Base-by-base conservation (phyloP, 495 filamentous ascomycete species). In the Viridothelium virens region DNA sequence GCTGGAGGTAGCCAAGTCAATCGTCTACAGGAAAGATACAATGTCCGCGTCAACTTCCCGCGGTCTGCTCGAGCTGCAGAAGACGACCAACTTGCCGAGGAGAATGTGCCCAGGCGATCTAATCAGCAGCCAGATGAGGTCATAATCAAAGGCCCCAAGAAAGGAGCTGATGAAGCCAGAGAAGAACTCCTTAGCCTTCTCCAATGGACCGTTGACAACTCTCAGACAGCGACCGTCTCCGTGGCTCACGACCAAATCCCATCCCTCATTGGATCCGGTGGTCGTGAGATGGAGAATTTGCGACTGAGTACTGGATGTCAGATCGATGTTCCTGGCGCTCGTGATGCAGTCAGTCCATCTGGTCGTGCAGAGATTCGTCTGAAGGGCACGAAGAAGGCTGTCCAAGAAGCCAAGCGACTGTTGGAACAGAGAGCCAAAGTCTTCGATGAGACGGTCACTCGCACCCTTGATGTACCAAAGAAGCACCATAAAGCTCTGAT, bases 31-130 rank as follows among this genome's bases (percentile, higher is more conserved):
- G 88, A 89, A 56, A 86, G 91, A 50, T 97, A 97, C 80, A 86
- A 87, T 67, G 92, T 97, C 48, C 88, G 91, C 63, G 91, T 99
- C 68, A 91, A 95, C 75, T 97, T 99, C 80, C 94, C 94, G 50
- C 85, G 89, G 33, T 86, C 86, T 2, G 76, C 82, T n/a, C 79
- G 82, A 34, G 50, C 74, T 53, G 71, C 71, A 65, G 85, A 83
- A 66, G 92, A 95, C 66, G 89, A 88, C 65, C 85, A 87, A 66
- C 87, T 85, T 9, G 79, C 81, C 62, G 82, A 79, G 1, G 92
- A 92, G 68, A 91, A 95, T 66, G 89, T 87, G 46, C 76, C 75
- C 44, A 87, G 86, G 69, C 87, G 88, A 46, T 48, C 77, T 59
- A 86, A 89, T 71, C 93, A 96, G 76, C 88, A 83, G 50, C 78